These are phyloP conservation scores for Epithele typhae DNA, from an alignment of 768 basidiomycete genomes.

Conservation along the genomic window DNA sequence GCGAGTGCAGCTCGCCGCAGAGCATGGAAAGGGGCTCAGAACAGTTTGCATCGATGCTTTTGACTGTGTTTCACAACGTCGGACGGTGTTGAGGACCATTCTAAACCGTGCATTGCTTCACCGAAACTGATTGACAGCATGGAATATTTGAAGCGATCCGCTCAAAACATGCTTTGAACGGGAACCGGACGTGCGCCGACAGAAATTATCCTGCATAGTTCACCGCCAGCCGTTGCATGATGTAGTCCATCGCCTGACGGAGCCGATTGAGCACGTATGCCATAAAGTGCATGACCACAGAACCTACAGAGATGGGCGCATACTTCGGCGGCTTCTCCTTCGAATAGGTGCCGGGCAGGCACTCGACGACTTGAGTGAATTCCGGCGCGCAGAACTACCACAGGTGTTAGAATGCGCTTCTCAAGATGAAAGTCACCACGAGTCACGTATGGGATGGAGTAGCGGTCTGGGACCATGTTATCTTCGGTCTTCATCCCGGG, in stretches of 20 bases:
- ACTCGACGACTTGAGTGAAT: constrained; percentile 32
- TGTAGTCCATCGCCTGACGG: constrained; percentile 29
- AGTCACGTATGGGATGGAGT: constrained; percentile 66
- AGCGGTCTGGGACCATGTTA: constrained; percentile 45
- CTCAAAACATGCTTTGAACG: too few species aligned
- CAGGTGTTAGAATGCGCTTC: constrained; percentile 15
- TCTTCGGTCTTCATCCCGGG: constrained; percentile 16
- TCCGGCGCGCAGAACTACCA: constrained; percentile 31
- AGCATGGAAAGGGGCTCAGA: too few species aligned
- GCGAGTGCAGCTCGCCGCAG: too few species aligned
- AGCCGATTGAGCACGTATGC: neutral
- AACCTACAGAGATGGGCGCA: constrained; percentile 33
- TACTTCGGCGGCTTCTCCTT: constrained; percentile 46
- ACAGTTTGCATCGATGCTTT: too few species aligned
- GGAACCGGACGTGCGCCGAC: too few species aligned
- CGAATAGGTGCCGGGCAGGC: constrained; percentile 47
- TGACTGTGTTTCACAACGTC: too few species aligned
- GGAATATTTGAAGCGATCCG: too few species aligned
- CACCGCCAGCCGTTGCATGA: constrained; percentile 35
- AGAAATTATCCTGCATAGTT: too few species aligned
- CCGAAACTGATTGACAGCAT: too few species aligned
- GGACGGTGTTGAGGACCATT: too few species aligned
- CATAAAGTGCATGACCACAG: neutral
- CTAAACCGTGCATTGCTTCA: too few species aligned
- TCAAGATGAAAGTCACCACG: neutral